Base-by-base conservation (phyloP, 108 stramenopile species). In the Fragilaria radians region DNA sequence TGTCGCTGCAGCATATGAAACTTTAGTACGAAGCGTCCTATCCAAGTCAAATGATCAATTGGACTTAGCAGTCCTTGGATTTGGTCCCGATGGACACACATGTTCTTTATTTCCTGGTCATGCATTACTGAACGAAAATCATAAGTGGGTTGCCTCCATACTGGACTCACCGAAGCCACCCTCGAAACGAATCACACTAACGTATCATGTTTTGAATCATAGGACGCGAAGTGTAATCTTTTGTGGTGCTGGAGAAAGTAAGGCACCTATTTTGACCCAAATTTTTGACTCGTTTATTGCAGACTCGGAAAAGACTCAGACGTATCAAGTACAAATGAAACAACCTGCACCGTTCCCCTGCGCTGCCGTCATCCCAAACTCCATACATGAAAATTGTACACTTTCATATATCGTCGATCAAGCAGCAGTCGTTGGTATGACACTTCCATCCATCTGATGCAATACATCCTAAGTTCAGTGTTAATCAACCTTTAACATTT, bases 81-180 rank as follows among this genome's bases (percentile, higher is more conserved):
- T 96, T 57, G 97, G 97, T 30, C 94, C 94, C 3, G 97, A 98
- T 70, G 97, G 97, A 0, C 97, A 98, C 76, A 98, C 97, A 2
- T 93, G 92, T 56, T 91, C 88, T 17, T 67, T 98, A 26, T 98
- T 98, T 65, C 97, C 97, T 0, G 63, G 74, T 55, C 97, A 98
- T 68, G 54, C 66, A 28, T 66, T 98, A 42, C 57, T 96, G 45
- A 36, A 74, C 9, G 92, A 93, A 63, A 48, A 64, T 17, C 46
- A 66, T 18, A 31, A 32, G 18, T 74, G 68, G 48, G 93, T 98
- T 23, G 89, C 90, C 3, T 48, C 81, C 19, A 93, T 98, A 57
- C 71, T 72, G 28, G 96, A 98, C 72, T 95, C 95, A 14, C 97
- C 97, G 23, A 98, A 98, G 71, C 94, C 97, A 23, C 97, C 97